phyloP scores from a whole-genome alignment of 495 filamentous ascomycete genomes.

The Podospora sp. region DNA sequence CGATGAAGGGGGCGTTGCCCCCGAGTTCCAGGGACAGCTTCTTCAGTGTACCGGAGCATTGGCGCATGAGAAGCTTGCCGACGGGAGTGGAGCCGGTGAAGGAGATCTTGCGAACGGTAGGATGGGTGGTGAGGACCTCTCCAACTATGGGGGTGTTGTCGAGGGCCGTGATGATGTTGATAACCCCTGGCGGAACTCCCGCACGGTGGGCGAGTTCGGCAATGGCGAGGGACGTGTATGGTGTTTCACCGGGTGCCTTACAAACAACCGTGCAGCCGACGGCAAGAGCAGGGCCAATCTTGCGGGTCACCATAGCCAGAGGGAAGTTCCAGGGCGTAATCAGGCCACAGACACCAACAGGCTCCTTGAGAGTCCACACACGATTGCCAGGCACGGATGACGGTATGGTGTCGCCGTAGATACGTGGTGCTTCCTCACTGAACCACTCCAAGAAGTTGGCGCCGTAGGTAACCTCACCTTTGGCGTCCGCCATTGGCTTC shows the following conservation, averaged over 20 bases:
- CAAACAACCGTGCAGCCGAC: slow-evolving; percentile 77
- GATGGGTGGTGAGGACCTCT: slow-evolving; percentile 68
- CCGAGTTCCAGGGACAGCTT: slow-evolving; percentile 86
- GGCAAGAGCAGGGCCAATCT: slow-evolving; percentile 80
- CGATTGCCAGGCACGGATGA: slow-evolving; percentile 69
- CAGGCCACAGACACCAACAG: slow-evolving; percentile 89
- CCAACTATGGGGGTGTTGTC: slow-evolving; percentile 75
- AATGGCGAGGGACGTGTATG: slow-evolving; percentile 78
- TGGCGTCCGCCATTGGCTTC: slow-evolving; percentile 72
- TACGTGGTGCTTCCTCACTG: slow-evolving; percentile 71
- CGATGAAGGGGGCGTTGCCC: slow-evolving; percentile 91
- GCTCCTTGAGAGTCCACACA: slow-evolving; percentile 79
- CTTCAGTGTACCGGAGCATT: slow-evolving; percentile 78
- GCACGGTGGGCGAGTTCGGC: slow-evolving; percentile 82
- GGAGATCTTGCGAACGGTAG: slow-evolving; percentile 77
- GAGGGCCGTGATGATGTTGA: slow-evolving; percentile 77
- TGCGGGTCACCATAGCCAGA: slow-evolving; percentile 88
- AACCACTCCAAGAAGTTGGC: slow-evolving; percentile 86
- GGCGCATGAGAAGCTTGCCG: slow-evolving; percentile 87
- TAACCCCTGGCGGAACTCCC: slow-evolving; percentile 80
- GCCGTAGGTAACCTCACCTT: slow-evolving; percentile 72
- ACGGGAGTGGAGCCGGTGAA: slow-evolving; percentile 88
- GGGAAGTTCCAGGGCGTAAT: slow-evolving; percentile 99
- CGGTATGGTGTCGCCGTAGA: slow-evolving; percentile 77
- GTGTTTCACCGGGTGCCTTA: slow-evolving; percentile 85